A percentile compares a stretch with the other conserved stretches of the same genome.
Evolutionary conservation across 2,329 filamentous ascomycete genomes (phyloP).

Genomic region (Calonectria fujianensis): DNA sequence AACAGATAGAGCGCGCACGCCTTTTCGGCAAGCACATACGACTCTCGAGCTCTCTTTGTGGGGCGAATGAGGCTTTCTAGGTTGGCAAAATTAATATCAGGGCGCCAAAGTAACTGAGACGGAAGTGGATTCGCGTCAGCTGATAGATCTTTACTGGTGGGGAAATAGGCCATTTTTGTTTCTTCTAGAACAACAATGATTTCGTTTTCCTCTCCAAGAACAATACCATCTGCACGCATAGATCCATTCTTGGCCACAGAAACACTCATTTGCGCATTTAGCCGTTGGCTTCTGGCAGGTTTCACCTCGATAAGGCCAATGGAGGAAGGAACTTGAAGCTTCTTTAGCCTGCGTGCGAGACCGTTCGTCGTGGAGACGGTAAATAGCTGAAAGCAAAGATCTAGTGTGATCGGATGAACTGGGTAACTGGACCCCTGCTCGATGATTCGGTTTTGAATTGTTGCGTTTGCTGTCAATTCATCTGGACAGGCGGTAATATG

Average conservation of each 20-base stretch:
- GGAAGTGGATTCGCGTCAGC: background rate
- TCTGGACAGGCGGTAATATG: background rate
- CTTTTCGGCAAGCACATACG: background rate
- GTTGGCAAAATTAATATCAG: background rate
- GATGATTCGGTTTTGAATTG: slow-evolving; percentile 4
- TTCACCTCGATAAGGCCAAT: slow-evolving; percentile 32
- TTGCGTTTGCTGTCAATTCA: background rate
- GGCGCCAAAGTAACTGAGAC: background rate
- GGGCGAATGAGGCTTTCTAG: background rate
- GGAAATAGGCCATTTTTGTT: background rate
- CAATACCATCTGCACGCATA: background rate
- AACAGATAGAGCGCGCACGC: background rate
- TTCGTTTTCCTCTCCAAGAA: background rate
- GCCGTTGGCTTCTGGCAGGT: background rate
- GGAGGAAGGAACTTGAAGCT: slow-evolving; percentile 33
- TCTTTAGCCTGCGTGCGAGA: slow-evolving; percentile 21
- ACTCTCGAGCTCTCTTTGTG: background rate
- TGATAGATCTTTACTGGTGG: background rate
- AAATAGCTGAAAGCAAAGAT: slow-evolving; percentile 37
- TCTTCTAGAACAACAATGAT: background rate
- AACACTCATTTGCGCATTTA: background rate
- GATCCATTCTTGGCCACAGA: background rate
- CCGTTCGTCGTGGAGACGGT: slow-evolving; percentile 30
- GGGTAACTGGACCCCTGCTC: slow-evolving; percentile 33
- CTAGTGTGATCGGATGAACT: slow-evolving; percentile 38